Conservation (phyloP, 2,329 filamentous ascomycete genomes). For the Ramichloridium luteum region DNA sequence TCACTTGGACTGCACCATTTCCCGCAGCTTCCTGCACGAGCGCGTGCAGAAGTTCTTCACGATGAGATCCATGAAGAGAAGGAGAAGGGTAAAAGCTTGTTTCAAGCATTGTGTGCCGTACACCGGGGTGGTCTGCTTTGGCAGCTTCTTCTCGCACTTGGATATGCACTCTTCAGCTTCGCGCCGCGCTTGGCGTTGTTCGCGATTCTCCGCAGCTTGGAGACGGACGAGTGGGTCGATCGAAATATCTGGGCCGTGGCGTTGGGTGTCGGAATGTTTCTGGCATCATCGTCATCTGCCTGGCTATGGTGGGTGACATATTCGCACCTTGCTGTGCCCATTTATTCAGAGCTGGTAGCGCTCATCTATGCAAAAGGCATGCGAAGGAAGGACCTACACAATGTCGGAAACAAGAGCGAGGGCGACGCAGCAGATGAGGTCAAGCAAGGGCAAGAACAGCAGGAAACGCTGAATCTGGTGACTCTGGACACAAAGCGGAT, state of each 20-base stretch:
- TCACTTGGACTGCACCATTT: background rate
- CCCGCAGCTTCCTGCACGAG: background rate
- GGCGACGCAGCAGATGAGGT: background rate
- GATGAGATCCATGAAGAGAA: background rate
- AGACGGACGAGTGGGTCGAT: background rate
- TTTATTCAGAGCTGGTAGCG: conserved; percentile 1
- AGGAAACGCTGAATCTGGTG: background rate
- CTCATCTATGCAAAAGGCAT: conserved; percentile 1
- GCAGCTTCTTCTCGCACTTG: conserved; percentile 1
- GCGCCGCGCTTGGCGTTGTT: background rate
- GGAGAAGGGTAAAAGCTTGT: background rate
- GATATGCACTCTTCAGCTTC: background rate
- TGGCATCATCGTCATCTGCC: background rate
- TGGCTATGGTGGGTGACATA: conserved; percentile 1
- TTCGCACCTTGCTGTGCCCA: background rate
- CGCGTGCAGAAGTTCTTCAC: background rate
- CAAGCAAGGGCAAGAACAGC: conserved; percentile 1
- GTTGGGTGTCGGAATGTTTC: conserved; percentile 1
- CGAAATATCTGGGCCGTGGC: background rate
- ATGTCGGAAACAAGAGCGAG: background rate
- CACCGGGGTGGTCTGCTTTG: background rate
- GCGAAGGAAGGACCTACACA: background rate
- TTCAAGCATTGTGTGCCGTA: conserved; percentile 1
- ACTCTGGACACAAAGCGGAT: background rate
- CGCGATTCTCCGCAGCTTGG: conserved; percentile 1